phyloP scores from a whole-genome alignment of 2,329 filamentous ascomycete species.

The Hymenoscyphus linearis region DNA sequence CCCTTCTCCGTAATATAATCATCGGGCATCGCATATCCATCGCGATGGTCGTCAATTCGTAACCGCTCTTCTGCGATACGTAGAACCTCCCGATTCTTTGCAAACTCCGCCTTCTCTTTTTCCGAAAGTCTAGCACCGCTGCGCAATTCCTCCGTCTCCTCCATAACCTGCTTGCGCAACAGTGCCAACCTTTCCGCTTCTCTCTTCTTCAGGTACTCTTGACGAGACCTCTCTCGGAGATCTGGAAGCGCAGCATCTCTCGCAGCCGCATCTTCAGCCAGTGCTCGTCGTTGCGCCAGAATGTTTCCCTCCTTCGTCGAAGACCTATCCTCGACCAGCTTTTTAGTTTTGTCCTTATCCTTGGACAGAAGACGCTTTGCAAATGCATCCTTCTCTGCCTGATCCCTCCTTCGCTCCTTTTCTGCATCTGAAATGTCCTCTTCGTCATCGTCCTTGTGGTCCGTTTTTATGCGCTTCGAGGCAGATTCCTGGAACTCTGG shows the following conservation, averaged over 20 bases:
- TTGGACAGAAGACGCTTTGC: conserved; percentile 69
- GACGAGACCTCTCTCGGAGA: conserved; percentile 75
- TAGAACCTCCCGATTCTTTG: conserved; percentile 77
- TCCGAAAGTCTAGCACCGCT: conserved; percentile 71
- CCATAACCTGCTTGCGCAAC: conserved; percentile 82
- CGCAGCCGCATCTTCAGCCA: conserved; percentile 63
- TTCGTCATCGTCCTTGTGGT: conserved; percentile 43
- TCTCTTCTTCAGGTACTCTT: conserved; percentile 90
- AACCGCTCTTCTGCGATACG: conserved; percentile 78
- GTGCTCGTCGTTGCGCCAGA: conserved; percentile 53
- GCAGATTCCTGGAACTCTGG: conserved; percentile 63
- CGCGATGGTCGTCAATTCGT: conserved; percentile 82
- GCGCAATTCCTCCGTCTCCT: conserved; percentile 76
- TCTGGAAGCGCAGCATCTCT: conserved; percentile 71
- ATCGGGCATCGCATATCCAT: conserved; percentile 90
- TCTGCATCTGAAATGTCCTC: conserved; percentile 59
- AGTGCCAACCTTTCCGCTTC: conserved; percentile 80
- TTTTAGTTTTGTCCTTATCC: conserved; percentile 66
- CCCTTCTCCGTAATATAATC: conserved; percentile 94
- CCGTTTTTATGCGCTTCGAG: conserved; percentile 63
- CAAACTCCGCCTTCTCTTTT: conserved; percentile 80
- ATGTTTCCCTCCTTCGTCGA: conserved; percentile 50
- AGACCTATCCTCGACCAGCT: conserved; percentile 55
- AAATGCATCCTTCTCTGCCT: conserved; percentile 73
- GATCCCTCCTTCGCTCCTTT: conserved; percentile 57